Evolutionary conservation across 345 rosid species (phyloP).

Genomic region (Anacardium occidentale): DNA sequence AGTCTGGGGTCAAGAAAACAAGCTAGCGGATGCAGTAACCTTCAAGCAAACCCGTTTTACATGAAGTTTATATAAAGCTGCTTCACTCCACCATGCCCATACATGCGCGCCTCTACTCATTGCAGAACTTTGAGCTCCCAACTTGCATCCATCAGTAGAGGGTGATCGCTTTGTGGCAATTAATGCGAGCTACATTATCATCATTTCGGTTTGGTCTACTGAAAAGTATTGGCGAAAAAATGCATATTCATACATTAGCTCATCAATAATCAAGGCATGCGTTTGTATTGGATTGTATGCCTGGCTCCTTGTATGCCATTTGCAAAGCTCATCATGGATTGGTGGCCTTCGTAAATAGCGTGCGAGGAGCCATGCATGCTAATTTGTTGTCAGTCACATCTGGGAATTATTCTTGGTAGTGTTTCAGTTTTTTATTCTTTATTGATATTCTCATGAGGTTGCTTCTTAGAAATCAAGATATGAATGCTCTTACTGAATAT

Average conservation of each 20-base stretch:
- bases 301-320: conserved; percentile 67
- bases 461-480: not conserved
- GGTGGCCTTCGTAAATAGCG: conserved; percentile 48
- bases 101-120: conserved; percentile 12
- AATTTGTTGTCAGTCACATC: not conserved
- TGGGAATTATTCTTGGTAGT: not conserved
- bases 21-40: conserved; percentile 11
- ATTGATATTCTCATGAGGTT: not conserved
- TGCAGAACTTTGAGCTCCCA: not conserved
- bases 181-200: not conserved
- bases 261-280: not conserved
- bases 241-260: conserved; percentile 8
- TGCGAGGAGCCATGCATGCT: conserved; percentile 56
- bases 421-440: not conserved
- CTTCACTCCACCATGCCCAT: conserved; percentile 1
- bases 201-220: conserved; percentile 11
- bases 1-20: not conserved
- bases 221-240: not conserved
- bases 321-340: conserved; percentile 36
- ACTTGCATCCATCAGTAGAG: not conserved
- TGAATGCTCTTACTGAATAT: too few relatives aligned
- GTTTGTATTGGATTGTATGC: conserved; percentile 29
- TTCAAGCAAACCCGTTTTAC: conserved; percentile 11
- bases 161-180: not conserved
- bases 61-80: not conserved